A percentile compares a stretch with the other conserved stretches of the same genome.
Evolutionary conservation across 2,329 filamentous ascomycete species (phyloP).

Genomic region (Chaetoscypha palmicola): DNA sequence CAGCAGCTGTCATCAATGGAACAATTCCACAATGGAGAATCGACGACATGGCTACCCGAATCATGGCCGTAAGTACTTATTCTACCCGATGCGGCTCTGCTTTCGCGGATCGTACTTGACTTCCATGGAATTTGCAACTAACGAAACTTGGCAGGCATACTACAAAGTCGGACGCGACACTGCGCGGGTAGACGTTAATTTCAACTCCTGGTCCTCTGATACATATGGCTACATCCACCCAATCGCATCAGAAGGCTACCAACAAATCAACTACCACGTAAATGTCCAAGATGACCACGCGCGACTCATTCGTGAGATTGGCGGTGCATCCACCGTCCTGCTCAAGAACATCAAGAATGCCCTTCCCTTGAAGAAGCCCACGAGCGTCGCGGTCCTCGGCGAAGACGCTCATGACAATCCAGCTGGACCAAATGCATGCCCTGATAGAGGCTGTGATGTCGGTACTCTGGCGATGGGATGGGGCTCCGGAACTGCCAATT

Average conservation of each 20-base stretch:
- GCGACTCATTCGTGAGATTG: slow-evolving; percentile 67
- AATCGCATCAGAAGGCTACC: slow-evolving; percentile 54
- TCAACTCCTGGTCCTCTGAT: slow-evolving; percentile 77
- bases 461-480: slow-evolving; percentile 69
- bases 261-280: slow-evolving; percentile 71
- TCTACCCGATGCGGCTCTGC: no score
- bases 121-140: no score
- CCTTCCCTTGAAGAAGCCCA: slow-evolving; percentile 69
- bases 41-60: slow-evolving; percentile 87
- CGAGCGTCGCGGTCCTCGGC: slow-evolving; percentile 69
- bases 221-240: slow-evolving; percentile 65
- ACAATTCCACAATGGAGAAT: slow-evolving; percentile 81
- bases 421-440: slow-evolving; percentile 71
- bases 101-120: no score
- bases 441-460: slow-evolving; percentile 44
- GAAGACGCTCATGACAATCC: slow-evolving; percentile 74
- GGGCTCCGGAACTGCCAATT: slow-evolving; percentile 68
- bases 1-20: slow-evolving; percentile 79
- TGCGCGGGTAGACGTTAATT: slow-evolving; percentile 54
- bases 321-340: slow-evolving; percentile 74
- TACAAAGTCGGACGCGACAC: slow-evolving; percentile 36
- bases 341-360: slow-evolving; percentile 71
- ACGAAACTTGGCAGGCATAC: slow-evolving; percentile 13
- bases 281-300: slow-evolving; percentile 73
- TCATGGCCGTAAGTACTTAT: slow-evolving; percentile 50